Percentiles rank a stretch among this genome's conserved stretches.
Conservation (phyloP, 352 stramenopile species). For the Globisporangium parvum region DNA sequence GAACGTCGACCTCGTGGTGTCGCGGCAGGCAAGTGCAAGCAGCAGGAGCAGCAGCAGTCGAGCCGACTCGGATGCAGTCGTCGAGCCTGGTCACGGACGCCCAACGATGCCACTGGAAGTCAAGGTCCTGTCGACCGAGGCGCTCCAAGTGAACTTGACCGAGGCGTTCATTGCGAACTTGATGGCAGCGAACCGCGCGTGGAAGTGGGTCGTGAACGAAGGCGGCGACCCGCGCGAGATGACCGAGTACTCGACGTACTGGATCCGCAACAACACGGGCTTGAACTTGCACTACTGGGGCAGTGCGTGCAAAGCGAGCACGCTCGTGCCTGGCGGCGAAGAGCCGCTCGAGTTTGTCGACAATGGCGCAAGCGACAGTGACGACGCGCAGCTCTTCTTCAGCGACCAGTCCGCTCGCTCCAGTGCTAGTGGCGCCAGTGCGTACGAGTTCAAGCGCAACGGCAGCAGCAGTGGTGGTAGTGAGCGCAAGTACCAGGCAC, state of each 20-base stretch:
- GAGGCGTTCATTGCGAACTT: constrained; percentile 78
- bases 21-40: constrained; percentile 14
- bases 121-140: constrained; percentile 50
- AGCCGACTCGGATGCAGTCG: background rate
- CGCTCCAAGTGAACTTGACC: constrained; percentile 75
- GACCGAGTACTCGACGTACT: constrained; percentile 81
- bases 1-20: constrained; percentile 40
- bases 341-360: constrained; percentile 59
- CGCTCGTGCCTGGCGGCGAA: constrained; percentile 44
- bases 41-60: background rate
- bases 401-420: too few relatives aligned
- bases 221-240: constrained; percentile 62
- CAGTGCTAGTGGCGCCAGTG: background rate
- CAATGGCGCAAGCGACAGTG: background rate
- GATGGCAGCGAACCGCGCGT: constrained; percentile 68
- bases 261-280: constrained; percentile 83
- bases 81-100: constrained; percentile 13
- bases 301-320: constrained; percentile 43
- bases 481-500: constrained; percentile 15
- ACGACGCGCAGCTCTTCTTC: background rate
- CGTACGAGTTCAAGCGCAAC: constrained; percentile 1
- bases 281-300: constrained; percentile 75
- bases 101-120: constrained; percentile 36
- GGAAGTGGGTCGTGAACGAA: constrained; percentile 72
- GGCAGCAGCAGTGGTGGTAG: constrained; percentile 10